Conservation (phyloP, 2,329 filamentous ascomycete genomes). For the Graphiopsis chlorocephala region DNA sequence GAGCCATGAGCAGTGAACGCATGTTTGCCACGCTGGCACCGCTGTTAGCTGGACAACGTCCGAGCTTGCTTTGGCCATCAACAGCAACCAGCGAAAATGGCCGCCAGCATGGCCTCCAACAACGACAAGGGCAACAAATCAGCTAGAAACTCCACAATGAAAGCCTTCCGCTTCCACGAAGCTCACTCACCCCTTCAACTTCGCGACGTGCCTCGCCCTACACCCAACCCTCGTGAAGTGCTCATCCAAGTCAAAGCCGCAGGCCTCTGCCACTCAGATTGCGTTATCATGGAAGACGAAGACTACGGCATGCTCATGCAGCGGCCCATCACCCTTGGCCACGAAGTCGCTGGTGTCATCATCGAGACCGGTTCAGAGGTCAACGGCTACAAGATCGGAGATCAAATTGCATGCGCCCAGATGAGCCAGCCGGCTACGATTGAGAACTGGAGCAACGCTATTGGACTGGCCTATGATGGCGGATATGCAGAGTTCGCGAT, state of each 20-base stretch:
- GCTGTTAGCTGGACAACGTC: neutral
- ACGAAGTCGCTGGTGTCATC: neutral
- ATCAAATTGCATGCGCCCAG: neutral
- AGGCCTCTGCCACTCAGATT: neutral
- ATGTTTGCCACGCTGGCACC: neutral
- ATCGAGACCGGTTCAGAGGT: neutral
- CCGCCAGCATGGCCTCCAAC: neutral
- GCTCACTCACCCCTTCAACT: neutral
- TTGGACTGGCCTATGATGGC: neutral
- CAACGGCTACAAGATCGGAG: neutral
- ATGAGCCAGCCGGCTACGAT: neutral
- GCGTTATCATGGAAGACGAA: neutral
- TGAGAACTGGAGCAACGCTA: neutral
- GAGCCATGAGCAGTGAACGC: too few species aligned
- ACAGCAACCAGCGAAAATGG: neutral
- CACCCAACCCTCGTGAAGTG: neutral
- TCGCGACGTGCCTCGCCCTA: neutral
- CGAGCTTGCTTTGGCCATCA: neutral
- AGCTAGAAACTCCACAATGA: neutral
- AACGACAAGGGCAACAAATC: too few species aligned
- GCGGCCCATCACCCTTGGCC: neutral
- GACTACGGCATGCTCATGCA: neutral
- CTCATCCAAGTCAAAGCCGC: neutral
- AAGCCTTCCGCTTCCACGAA: neutral
- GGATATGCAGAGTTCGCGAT: neutral